A percentile compares a stretch with the other conserved stretches of the same genome.
These are phyloP conservation scores for Hondaea fermentalgiana DNA, from an alignment of 108 stramenopile genomes.

Conservation along the genomic window DNA sequence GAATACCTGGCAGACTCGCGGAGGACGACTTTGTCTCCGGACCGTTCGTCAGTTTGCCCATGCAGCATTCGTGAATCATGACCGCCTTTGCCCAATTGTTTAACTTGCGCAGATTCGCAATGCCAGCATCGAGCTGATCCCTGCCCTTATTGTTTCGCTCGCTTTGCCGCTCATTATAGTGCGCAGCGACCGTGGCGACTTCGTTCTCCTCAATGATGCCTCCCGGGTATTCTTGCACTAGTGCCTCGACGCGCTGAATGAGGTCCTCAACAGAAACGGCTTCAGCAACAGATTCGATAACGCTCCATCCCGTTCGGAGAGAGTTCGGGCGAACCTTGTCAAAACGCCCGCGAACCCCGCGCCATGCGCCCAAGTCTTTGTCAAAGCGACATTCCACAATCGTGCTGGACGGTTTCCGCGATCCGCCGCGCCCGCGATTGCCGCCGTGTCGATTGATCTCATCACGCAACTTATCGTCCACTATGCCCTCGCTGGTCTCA, in stretches of 20 bases:
- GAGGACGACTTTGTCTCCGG: background rate
- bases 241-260: background rate
- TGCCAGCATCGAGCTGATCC: background rate
- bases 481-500: background rate
- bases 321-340: conserved; percentile 17
- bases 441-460: background rate
- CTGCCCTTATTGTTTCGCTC: background rate
- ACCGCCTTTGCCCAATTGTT: conserved; percentile 27
- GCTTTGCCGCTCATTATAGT: conserved; percentile 1
- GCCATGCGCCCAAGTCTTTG: background rate
- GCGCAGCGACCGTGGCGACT: background rate
- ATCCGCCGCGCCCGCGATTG: background rate
- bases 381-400: conserved; percentile 22
- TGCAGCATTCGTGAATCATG: background rate
- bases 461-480: background rate
- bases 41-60: background rate
- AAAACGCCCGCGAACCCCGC: background rate
- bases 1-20: background rate
- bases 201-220: background rate
- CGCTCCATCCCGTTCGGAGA: conserved; percentile 2
- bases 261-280: background rate
- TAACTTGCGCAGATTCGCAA: conserved; percentile 18
- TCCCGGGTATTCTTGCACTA: background rate
- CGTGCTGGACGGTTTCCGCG: background rate
- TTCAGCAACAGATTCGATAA: conserved; percentile 17